phyloP scores from a whole-genome alignment of 2,329 filamentous ascomycete species.

The Penicillium sp. region DNA sequence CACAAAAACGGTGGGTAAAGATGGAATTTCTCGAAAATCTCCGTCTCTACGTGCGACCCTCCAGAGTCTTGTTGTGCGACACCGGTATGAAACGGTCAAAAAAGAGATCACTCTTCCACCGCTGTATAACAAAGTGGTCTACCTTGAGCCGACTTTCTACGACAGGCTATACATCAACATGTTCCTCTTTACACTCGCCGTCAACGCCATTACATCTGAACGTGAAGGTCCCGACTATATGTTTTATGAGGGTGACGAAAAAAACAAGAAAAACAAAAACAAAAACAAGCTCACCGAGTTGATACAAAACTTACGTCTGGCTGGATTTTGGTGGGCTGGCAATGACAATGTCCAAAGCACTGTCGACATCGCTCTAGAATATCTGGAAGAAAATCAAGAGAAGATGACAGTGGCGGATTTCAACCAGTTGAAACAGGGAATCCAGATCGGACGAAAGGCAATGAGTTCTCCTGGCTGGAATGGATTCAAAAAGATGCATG shows the following conservation, averaged over 20 bases:
- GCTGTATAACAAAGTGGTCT: conserved; percentile 67
- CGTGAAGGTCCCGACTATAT: conserved; percentile 81
- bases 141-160: conserved; percentile 77
- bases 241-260: conserved; percentile 63
- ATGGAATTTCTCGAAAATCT: conserved; percentile 49
- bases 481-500: conserved; percentile 67
- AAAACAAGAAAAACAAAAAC: conserved; percentile 58
- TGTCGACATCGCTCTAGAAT: conserved; percentile 64
- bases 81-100: conserved; percentile 68
- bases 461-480: conserved; percentile 62
- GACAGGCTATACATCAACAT: conserved; percentile 80
- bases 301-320: conserved; percentile 75
- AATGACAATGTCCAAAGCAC: conserved; percentile 66
- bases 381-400: conserved; percentile 62
- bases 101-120: conserved; percentile 64
- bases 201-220: conserved; percentile 87
- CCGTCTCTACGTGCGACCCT: conserved; percentile 62
- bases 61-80: conserved; percentile 78
- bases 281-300: conserved; percentile 56
- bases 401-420: conserved; percentile 62
- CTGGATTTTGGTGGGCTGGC: conserved; percentile 83
- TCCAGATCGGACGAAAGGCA: conserved; percentile 62
- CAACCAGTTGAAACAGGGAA: conserved; percentile 59
- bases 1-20: conserved; percentile 59
- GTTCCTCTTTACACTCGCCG: conserved; percentile 78